Conservation (phyloP, 306 rosid genomes). For the Prosopis cineraria region DNA sequence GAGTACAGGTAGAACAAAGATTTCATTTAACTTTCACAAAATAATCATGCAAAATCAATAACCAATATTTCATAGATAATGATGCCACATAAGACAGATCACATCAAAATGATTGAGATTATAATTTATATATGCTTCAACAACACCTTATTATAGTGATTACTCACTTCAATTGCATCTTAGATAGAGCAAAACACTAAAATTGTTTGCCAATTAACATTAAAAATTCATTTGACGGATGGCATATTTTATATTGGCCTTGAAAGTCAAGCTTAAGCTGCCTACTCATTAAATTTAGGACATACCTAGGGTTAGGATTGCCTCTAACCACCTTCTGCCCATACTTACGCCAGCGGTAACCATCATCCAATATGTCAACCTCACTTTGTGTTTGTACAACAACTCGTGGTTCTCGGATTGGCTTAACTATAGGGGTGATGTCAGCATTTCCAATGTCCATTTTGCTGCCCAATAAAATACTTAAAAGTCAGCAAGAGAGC, state of each 20-base stretch:
- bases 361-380: constrained; percentile 98
- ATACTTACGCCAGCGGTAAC: constrained; percentile 99
- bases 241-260: constrained; percentile 20
- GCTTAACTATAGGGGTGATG: constrained; percentile 79
- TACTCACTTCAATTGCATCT: constrained; percentile 1
- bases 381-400: constrained; percentile 98
- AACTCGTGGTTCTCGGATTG: constrained; percentile 95
- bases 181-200: constrained; percentile 12
- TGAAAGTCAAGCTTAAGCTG: constrained; percentile 8
- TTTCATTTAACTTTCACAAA: neutral
- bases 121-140: constrained; percentile 13
- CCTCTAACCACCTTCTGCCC: constrained; percentile 99
- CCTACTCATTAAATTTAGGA: constrained; percentile 28
- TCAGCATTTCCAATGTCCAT: constrained; percentile 75
- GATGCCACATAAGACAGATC: neutral
- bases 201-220: neutral
- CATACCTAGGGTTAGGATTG: constrained; percentile 97
- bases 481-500: constrained; percentile 30
- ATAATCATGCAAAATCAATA: neutral
- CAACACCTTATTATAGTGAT: neutral
- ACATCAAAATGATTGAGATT: constrained; percentile 23
- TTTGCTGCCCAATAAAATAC: constrained; percentile 60
- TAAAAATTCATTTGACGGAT: constrained; percentile 9
- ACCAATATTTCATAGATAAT: neutral
- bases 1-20: neutral